phyloP scores from a whole-genome alignment of 805 yeast genomes.

The Metschnikowia orientalis region DNA sequence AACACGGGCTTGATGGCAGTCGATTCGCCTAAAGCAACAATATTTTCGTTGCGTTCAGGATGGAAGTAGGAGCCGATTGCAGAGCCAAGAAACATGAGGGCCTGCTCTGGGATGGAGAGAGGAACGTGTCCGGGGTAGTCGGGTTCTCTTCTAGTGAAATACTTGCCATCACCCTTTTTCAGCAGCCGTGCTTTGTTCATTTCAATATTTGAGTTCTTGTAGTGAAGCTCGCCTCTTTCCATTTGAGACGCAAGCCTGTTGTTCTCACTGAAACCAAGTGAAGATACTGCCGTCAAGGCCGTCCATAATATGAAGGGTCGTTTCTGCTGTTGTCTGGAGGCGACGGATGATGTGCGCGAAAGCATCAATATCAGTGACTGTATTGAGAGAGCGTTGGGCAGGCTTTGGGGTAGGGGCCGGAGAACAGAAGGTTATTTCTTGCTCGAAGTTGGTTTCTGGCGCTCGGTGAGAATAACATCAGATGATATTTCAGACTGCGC shows the following conservation, averaged over 20 bases:
- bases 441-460: not conserved
- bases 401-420: too few relatives aligned
- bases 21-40: slow-evolving; percentile 84
- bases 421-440: too few relatives aligned
- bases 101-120: slow-evolving; percentile 56
- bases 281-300: slow-evolving; percentile 21
- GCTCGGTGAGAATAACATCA: slow-evolving; percentile 1
- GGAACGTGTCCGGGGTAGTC: slow-evolving; percentile 80
- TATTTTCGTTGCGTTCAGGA: slow-evolving; percentile 71
- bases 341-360: too few relatives aligned
- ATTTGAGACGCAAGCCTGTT: slow-evolving; percentile 57
- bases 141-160: slow-evolving; percentile 38
- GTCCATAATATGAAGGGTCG: slow-evolving; percentile 15
- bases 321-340: too few relatives aligned
- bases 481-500: too few relatives aligned
- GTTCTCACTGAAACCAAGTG: slow-evolving; percentile 37
- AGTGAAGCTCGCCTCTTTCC: slow-evolving; percentile 48
- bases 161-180: slow-evolving; percentile 22
- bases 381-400: too few relatives aligned
- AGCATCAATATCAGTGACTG: too few relatives aligned
- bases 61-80: slow-evolving; percentile 74
- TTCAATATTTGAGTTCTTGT: slow-evolving; percentile 30
- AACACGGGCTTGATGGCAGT: slow-evolving; percentile 74
- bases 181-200: slow-evolving; percentile 21
- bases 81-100: slow-evolving; percentile 62